A percentile compares a stretch with the other conserved stretches of the same genome.
Evolutionary conservation across 768 basidiomycete genomes (phyloP).

Genomic region (Kwoniella sp.): DNA sequence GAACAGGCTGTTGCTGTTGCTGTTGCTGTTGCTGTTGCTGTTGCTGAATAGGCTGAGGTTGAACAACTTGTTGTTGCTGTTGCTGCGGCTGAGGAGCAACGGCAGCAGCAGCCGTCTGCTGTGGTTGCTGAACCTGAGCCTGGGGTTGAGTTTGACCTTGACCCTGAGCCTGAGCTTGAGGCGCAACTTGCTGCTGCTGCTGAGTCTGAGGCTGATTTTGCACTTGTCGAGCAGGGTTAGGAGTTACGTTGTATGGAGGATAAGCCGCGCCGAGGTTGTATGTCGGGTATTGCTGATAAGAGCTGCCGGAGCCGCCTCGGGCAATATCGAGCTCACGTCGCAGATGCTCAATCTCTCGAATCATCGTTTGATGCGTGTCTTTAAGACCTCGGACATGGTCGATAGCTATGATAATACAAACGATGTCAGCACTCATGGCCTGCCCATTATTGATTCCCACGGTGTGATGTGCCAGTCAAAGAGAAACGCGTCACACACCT

Average conservation of each 20-base stretch:
- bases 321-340: constrained; percentile 69
- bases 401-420: constrained; percentile 63
- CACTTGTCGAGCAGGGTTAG: background rate
- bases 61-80: constrained; percentile 2
- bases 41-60: background rate
- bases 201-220: constrained; percentile 11
- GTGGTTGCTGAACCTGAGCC: constrained; percentile 12
- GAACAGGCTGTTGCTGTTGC: constrained; percentile 10
- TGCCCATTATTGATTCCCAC: too few species aligned
- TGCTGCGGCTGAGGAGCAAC: too few species aligned
- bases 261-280: constrained; percentile 20
- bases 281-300: constrained; percentile 20
- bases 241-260: constrained; percentile 3
- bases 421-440: too few species aligned
- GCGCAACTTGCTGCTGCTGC: constrained; percentile 1
- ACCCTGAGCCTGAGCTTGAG: background rate
- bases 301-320: constrained; percentile 32
- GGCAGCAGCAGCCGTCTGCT: too few species aligned
- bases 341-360: constrained; percentile 74
- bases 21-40: too few species aligned
- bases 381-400: constrained; percentile 83
- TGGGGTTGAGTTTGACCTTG: constrained; percentile 1
- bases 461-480: too few species aligned
- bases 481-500: constrained; percentile 61
- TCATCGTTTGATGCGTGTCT: constrained; percentile 73